Base-by-base conservation (phyloP, 208 protist genomes). In the Wallacemonas sp. region DNA sequence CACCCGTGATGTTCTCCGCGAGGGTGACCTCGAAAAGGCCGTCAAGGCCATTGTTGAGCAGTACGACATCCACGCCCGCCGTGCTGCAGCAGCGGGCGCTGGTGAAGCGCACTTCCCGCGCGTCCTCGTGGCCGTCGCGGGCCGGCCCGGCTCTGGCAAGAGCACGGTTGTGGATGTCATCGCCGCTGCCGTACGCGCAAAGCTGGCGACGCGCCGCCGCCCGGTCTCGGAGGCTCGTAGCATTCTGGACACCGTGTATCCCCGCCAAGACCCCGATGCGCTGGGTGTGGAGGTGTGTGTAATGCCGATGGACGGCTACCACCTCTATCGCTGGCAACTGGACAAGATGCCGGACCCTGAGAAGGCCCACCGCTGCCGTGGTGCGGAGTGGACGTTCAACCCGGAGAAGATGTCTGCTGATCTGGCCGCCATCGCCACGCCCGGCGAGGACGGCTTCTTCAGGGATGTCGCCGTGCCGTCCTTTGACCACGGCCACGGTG, bases 231-330 rank as follows among this genome's bases (percentile, higher is more conserved):
- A 12, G 17, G 33, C 48, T 2, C 49, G 68, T 38, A 63, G 57
- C 55, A 65, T 57, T 34, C 32, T 6, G 29, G 52, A 41, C 32
- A 0, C 26, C 2, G 14, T 34, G 24, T 8, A 38, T 12, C 2
- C 29, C 30, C 44, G 61, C 11, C 33, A 11, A 36, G 26, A 16
- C 11, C 47, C n/a, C 12, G 61, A 70, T 17, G 65, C 56, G n/a
- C 58, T 65, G 21, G 43, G 63, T 55, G 63, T 34, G 52, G 68
- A 66, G 74, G 78, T 80, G 62, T 80, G 52, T 12, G 71, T 87
- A 32, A 91, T 94, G 81, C 78, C 85, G 19, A 90, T 92, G 85
- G 88, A 94, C 66, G 88, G 88, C 54, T 94, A 94, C 68, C 88
- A 94, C 67, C 44, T 81, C 32, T 88, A 83, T 56, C 69, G 76